A percentile compares a stretch with the other conserved stretches of the same genome.
phyloP scores from a whole-genome alignment of 345 rosid genomes.

The Hibiscus tridactylites region DNA sequence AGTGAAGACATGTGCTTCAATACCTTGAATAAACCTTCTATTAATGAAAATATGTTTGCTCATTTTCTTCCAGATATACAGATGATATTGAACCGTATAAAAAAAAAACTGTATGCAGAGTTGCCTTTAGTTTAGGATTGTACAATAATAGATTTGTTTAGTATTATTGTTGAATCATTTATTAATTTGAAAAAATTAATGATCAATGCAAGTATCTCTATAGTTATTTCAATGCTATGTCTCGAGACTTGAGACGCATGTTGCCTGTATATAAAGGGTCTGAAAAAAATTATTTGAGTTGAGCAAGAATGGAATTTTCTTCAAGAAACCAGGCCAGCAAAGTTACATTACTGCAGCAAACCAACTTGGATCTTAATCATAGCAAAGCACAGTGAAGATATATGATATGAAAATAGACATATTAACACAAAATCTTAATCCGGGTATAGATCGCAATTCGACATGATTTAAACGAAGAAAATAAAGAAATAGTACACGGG shows the following conservation, averaged over 20 bases:
- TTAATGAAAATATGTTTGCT: not conserved
- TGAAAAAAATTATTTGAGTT: no score
- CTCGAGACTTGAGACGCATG: not conserved
- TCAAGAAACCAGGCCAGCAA: no score
- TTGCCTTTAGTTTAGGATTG: not conserved
- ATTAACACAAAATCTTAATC: not conserved
- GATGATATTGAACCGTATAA: not conserved
- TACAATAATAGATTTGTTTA: not conserved
- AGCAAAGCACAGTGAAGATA: not conserved
- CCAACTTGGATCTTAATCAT: not conserved
- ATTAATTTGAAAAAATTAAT: no score
- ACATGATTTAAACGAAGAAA: not conserved
- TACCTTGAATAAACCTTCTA: not conserved
- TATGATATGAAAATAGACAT: not conserved
- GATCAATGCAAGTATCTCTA: no score
- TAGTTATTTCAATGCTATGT: no score
- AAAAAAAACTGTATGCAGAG: not conserved
- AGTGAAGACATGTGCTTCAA: not conserved
- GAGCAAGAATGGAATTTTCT: no score
- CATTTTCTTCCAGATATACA: not conserved
- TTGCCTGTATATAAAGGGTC: not conserved
- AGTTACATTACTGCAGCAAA: not conserved
- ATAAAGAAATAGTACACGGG: not conserved
- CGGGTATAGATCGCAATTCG: not conserved
- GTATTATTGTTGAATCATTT: no score